A percentile compares a stretch with the other conserved stretches of the same genome.
These are phyloP conservation scores for Talaromyces stipitatus DNA, from an alignment of 495 filamentous ascomycete genomes.

Conservation along the genomic window DNA sequence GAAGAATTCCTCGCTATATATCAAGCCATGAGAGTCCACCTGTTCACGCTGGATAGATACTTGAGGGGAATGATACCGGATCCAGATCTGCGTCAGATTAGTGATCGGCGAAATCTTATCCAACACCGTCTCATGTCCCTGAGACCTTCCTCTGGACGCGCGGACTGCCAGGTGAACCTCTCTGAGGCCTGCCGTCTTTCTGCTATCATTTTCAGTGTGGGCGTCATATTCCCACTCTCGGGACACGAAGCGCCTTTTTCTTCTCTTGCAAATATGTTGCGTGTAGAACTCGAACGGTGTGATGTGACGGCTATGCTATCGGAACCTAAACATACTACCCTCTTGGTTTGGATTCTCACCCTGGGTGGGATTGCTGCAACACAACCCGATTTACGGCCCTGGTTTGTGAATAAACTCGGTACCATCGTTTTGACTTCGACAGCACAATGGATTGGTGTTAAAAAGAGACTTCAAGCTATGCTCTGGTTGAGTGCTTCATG, in stretches of 20 bases:
- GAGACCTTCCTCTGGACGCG: conserved; percentile 10
- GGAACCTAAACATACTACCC: neutral
- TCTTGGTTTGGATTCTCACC: conserved; percentile 27
- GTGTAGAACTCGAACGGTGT: neutral
- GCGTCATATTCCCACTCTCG: conserved; percentile 35
- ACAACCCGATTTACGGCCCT: conserved; percentile 16
- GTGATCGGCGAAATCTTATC: conserved; percentile 31
- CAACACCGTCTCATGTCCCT: conserved; percentile 25
- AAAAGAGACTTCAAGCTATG: conserved; percentile 16
- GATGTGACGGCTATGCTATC: neutral
- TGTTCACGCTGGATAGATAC: conserved; percentile 16
- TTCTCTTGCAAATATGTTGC: conserved; percentile 18
- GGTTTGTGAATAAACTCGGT: conserved; percentile 21
- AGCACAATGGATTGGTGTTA: conserved; percentile 18
- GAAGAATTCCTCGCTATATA: conserved; percentile 22
- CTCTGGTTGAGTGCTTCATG: conserved; percentile 32
- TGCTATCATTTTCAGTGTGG: conserved; percentile 24
- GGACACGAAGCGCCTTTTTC: conserved; percentile 25
- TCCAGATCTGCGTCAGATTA: conserved; percentile 19
- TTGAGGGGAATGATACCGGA: neutral
- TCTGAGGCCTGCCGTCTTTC: conserved; percentile 35
- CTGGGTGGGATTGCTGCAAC: conserved; percentile 31
- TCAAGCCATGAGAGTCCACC: conserved; percentile 23
- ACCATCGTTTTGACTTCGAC: conserved; percentile 14
- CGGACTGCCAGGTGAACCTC: conserved; percentile 12